A percentile compares a stretch with the other conserved stretches of the same genome.
phyloP scores from a whole-genome alignment of 148 eudicot genomes.

The Heliamphora exappendiculata region DNA sequence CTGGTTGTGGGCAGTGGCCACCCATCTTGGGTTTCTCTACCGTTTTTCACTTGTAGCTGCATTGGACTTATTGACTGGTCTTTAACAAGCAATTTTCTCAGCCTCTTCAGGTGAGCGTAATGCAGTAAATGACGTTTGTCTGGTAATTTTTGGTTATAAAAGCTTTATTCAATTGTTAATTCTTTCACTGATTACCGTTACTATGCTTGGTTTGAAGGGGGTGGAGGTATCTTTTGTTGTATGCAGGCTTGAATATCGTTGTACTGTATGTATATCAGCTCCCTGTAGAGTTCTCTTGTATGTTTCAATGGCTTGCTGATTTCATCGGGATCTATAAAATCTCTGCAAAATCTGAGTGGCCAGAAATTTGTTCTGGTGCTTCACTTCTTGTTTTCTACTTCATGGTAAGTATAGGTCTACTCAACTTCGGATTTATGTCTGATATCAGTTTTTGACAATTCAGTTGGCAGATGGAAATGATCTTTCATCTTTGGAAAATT shows the following conservation, averaged over 20 bases:
- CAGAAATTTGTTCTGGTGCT: constrained; percentile 58
- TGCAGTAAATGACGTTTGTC: neutral
- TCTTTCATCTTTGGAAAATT: neutral
- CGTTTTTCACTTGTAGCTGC: constrained; percentile 42
- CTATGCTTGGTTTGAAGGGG: constrained; percentile 44
- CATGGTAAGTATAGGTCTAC: constrained; percentile 40
- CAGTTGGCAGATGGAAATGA: neutral
- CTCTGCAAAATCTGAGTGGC: constrained; percentile 56
- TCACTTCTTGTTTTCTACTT: constrained; percentile 64
- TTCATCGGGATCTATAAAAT: constrained; percentile 67
- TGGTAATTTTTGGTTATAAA: neutral
- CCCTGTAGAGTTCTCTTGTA: constrained; percentile 40
- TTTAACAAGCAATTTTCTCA: constrained; percentile 32
- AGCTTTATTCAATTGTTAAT: neutral
- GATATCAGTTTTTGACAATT: neutral
- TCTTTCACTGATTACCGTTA: constrained; percentile 13
- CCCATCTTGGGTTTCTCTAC: constrained; percentile 37
- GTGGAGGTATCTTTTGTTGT: constrained; percentile 77
- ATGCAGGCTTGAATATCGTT: constrained; percentile 58
- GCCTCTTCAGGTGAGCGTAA: constrained; percentile 33
- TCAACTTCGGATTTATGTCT: neutral
- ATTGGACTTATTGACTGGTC: constrained; percentile 45
- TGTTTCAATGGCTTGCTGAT: constrained; percentile 34
- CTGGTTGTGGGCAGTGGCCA: constrained; percentile 33
- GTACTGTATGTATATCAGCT: constrained; percentile 76